Conservation (phyloP, 768 basidiomycete genomes). For the Lentinula edodes region DNA sequence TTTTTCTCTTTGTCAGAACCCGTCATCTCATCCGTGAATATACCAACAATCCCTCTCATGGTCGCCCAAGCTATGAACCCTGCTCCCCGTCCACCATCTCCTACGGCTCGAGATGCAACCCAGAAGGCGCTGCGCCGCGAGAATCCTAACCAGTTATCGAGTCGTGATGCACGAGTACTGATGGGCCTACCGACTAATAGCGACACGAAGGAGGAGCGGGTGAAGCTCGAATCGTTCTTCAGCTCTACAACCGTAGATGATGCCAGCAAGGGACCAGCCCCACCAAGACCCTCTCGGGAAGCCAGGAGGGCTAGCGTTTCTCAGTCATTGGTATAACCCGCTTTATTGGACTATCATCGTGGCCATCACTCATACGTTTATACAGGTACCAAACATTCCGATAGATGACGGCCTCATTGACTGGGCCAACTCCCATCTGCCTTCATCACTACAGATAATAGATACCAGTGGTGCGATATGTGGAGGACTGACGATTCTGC, state of each 20-base stretch:
- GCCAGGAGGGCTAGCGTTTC: slow-evolving; percentile 35
- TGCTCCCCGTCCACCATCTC: slow-evolving; percentile 91
- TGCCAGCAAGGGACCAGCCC: slow-evolving; percentile 24
- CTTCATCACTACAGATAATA: slow-evolving; percentile 51
- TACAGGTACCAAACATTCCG: slow-evolving; percentile 14
- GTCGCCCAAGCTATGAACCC: slow-evolving; percentile 98
- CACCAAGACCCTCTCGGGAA: slow-evolving; percentile 69
- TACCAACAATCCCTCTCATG: slow-evolving; percentile 90
- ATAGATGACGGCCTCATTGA: slow-evolving; percentile 59
- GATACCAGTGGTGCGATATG: slow-evolving; percentile 39
- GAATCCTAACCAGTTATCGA: slow-evolving; percentile 77
- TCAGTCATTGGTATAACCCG: background rate
- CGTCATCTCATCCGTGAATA: slow-evolving; percentile 94
- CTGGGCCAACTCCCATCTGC: slow-evolving; percentile 88
- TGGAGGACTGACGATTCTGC: slow-evolving; percentile 74
- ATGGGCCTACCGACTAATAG: slow-evolving; percentile 47
- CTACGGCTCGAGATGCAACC: slow-evolving; percentile 78
- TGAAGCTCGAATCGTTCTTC: slow-evolving; percentile 53
- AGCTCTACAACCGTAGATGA: slow-evolving; percentile 27
- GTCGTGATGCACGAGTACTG: slow-evolving; percentile 71
- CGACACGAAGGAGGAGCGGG: slow-evolving; percentile 38
- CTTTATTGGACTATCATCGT: background rate
- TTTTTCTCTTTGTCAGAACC: slow-evolving; percentile 48
- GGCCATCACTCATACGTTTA: slow-evolving; percentile 13
- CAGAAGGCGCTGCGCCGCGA: slow-evolving; percentile 84